These are phyloP conservation scores for Tremella mesenterica DNA, from an alignment of 768 basidiomycete genomes.

Conservation along the genomic window DNA sequence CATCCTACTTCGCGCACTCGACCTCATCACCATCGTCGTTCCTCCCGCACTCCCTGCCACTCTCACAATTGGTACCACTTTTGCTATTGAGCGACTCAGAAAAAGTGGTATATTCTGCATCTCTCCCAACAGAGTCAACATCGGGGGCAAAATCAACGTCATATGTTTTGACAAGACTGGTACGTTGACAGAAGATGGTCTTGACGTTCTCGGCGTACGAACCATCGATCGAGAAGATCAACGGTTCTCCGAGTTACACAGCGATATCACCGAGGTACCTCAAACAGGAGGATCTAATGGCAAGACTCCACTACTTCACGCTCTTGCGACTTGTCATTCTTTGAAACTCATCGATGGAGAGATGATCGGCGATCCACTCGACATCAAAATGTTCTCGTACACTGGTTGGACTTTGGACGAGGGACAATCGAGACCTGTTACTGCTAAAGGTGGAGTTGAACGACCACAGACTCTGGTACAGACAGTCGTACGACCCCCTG, in stretches of 20 bases:
- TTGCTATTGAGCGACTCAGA: constrained; percentile 79
- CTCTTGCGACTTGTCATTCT: constrained; percentile 91
- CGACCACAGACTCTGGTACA: constrained; percentile 82
- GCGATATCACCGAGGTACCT: constrained; percentile 79
- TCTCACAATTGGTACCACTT: constrained; percentile 91
- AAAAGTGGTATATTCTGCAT: constrained; percentile 89
- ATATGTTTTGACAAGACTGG: constrained; percentile 99
- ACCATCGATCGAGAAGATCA: constrained; percentile 64
- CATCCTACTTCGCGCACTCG: constrained; percentile 81
- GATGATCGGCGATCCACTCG: constrained; percentile 88
- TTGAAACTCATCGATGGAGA: constrained; percentile 80
- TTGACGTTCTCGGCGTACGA: constrained; percentile 92
- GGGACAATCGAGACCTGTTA: constrained; percentile 59
- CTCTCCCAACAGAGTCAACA: constrained; percentile 87
- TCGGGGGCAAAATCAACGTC: constrained; percentile 90
- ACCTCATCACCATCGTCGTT: constrained; percentile 93
- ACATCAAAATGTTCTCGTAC: constrained; percentile 96
- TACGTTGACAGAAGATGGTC: constrained; percentile 92
- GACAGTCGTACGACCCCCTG: constrained; percentile 89
- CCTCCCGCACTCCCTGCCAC: constrained; percentile 96
- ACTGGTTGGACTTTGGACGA: constrained; percentile 95
- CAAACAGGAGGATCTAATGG: constrained; percentile 50
- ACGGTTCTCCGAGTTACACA: constrained; percentile 80
- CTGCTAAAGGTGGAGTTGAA: constrained; percentile 44
- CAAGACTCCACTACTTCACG: constrained; percentile 80